Evolutionary conservation across 345 rosid genomes (phyloP).

Genomic region (Nephelium lappaceum): DNA sequence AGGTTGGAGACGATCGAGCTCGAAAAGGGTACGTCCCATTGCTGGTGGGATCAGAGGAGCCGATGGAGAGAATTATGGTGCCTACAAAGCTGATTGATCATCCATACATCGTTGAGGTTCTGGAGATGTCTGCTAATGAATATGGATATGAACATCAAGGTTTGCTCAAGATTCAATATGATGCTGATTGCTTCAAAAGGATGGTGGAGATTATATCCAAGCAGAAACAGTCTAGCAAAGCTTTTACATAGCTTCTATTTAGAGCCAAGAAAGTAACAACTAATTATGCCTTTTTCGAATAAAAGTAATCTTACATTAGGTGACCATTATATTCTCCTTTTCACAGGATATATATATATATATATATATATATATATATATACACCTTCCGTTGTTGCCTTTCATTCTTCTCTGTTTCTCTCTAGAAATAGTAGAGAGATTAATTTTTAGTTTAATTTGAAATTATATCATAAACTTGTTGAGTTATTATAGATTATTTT

Average conservation of each 20-base stretch:
- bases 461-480: too few relatives aligned
- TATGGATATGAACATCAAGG: constrained; percentile 30
- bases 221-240: not conserved
- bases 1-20: constrained; percentile 5
- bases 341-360: too few relatives aligned
- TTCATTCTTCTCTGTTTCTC: too few relatives aligned
- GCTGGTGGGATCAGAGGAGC: constrained; percentile 27
- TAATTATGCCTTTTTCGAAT: too few relatives aligned
- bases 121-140: constrained; percentile 33
- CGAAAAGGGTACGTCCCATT: constrained; percentile 37
- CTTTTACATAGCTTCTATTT: not conserved
- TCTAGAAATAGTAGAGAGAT: too few relatives aligned
- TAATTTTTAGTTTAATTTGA: too few relatives aligned
- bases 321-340: too few relatives aligned
- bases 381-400: too few relatives aligned
- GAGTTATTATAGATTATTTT: too few relatives aligned
- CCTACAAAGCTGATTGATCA: constrained; percentile 38
- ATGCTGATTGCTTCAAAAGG: constrained; percentile 26
- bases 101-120: constrained; percentile 24
- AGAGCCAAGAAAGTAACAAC: too few relatives aligned
- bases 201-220: constrained; percentile 27
- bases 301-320: too few relatives aligned
- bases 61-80: constrained; percentile 27
- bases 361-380: too few relatives aligned
- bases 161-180: constrained; percentile 29